These are phyloP conservation scores for Aspergillus olivimuriae DNA, from an alignment of 495 filamentous ascomycete genomes.

Conservation along the genomic window DNA sequence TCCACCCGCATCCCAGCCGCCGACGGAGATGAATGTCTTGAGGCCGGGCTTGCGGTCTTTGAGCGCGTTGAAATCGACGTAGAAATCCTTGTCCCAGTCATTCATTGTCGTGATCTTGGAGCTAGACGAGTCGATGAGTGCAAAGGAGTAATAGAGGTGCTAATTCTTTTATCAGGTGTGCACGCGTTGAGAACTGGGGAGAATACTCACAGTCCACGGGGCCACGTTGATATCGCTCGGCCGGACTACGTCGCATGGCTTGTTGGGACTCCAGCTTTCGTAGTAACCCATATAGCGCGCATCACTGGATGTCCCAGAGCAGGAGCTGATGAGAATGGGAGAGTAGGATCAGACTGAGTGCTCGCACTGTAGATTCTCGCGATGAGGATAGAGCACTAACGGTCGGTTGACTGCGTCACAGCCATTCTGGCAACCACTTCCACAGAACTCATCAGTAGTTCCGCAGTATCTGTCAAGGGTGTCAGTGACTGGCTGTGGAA, in stretches of 20 bases:
- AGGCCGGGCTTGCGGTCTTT: not conserved
- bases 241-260: conserved; percentile 2
- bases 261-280: conserved; percentile 10
- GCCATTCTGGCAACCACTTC: conserved; percentile 14
- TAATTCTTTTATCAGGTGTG: no score
- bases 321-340: no score
- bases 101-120: not conserved
- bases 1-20: conserved; percentile 5
- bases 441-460: conserved; percentile 10
- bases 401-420: conserved; percentile 3
- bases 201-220: no score
- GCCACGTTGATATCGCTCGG: conserved; percentile 7
- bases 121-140: not conserved
- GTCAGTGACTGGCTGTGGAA: no score
- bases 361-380: no score
- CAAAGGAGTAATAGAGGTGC: conserved; percentile 16
- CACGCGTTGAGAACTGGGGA: no score
- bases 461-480: conserved; percentile 7
- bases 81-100: not conserved
- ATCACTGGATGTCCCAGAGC: not conserved
- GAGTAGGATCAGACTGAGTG: no score
- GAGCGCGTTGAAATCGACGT: not conserved
- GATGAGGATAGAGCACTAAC: no score
- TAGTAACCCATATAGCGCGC: conserved; percentile 14
- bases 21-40: conserved; percentile 1